A percentile compares a stretch with the other conserved stretches of the same genome.
phyloP scores from a whole-genome alignment of 352 stramenopile genomes.

The Phytophthora sansomeana region DNA sequence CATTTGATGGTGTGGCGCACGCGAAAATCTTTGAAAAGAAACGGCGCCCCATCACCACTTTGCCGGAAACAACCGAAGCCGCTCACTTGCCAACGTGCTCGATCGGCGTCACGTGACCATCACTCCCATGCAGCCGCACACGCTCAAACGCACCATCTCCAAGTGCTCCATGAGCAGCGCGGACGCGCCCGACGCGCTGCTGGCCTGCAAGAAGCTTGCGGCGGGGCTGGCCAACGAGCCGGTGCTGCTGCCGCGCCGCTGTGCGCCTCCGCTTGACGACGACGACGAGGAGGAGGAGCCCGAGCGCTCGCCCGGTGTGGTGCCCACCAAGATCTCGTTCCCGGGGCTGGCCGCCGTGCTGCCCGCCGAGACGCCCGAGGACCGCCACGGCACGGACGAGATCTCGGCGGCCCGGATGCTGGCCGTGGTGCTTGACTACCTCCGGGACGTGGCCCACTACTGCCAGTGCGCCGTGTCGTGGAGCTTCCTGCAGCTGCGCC shows the following conservation, averaged over 20 bases:
- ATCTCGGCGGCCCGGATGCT: conserved; percentile 58
- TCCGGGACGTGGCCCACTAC: conserved; percentile 69
- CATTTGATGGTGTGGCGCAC: conserved; percentile 25
- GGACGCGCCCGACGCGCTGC: conserved; percentile 26
- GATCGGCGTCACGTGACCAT: conserved; percentile 7
- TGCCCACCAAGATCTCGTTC: not conserved
- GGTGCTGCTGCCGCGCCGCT: conserved; percentile 54
- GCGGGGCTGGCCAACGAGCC: conserved; percentile 41
- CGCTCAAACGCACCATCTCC: conserved; percentile 82
- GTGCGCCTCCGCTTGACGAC: conserved; percentile 18
- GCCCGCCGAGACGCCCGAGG: conserved; percentile 1
- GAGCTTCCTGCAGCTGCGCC: conserved; percentile 64
- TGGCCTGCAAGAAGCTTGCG: conserved; percentile 57
- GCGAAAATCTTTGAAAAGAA: conserved; percentile 33
- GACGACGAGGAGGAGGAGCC: no score
- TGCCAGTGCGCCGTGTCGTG: conserved; percentile 54
- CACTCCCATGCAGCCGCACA: conserved; percentile 36
- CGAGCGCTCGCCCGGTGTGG: conserved; percentile 41
- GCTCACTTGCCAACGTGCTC: conserved; percentile 34
- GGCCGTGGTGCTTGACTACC: conserved; percentile 60
- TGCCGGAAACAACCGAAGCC: not conserved
- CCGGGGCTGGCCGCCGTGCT: conserved; percentile 15
- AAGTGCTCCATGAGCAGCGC: conserved; percentile 69
- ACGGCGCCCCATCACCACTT: conserved; percentile 12
- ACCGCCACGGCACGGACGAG: conserved; percentile 31